phyloP scores from a whole-genome alignment of 768 basidiomycete species.

The Pseudohyphozyma bogoriensis region DNA sequence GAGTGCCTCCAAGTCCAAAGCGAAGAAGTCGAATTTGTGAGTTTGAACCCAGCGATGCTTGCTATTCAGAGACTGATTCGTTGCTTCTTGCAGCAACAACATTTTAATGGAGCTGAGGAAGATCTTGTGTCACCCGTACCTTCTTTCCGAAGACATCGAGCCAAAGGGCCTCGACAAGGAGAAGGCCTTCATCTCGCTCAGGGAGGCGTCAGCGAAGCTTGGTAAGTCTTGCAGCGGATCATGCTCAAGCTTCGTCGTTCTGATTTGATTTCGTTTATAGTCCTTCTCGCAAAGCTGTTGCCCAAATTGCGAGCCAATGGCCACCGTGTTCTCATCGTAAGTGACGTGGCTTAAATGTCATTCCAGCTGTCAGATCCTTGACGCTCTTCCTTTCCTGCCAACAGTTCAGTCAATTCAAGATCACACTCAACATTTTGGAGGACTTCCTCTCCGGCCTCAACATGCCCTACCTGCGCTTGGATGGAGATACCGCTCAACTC shows the following conservation, averaged over 20 bases:
- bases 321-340: conserved; percentile 70
- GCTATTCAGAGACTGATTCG: not conserved
- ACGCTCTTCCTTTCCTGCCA: not conserved
- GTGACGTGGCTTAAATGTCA: not conserved
- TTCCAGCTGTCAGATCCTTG: too few species aligned
- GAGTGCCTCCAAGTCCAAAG: conserved; percentile 5
- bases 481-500: conserved; percentile 74
- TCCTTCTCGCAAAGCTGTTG: conserved; percentile 65
- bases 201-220: conserved; percentile 50
- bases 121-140: conserved; percentile 69
- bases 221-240: too few species aligned
- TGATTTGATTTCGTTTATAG: too few species aligned
- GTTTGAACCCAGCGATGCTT: not conserved
- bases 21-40: conserved; percentile 15
- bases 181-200: conserved; percentile 21
- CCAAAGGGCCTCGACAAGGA: conserved; percentile 6
- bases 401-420: conserved; percentile 63
- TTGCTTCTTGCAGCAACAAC: conserved; percentile 51
- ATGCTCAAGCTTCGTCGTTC: too few species aligned
- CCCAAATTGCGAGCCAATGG: conserved; percentile 85
- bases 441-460: conserved; percentile 82
- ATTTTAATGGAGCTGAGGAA: conserved; percentile 94
- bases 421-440: conserved; percentile 98
- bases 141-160: conserved; percentile 30
- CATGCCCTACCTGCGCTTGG: conserved; percentile 37